phyloP scores from a whole-genome alignment of 1,284 basidiomycete genomes.

The Sparassis latifolia region DNA sequence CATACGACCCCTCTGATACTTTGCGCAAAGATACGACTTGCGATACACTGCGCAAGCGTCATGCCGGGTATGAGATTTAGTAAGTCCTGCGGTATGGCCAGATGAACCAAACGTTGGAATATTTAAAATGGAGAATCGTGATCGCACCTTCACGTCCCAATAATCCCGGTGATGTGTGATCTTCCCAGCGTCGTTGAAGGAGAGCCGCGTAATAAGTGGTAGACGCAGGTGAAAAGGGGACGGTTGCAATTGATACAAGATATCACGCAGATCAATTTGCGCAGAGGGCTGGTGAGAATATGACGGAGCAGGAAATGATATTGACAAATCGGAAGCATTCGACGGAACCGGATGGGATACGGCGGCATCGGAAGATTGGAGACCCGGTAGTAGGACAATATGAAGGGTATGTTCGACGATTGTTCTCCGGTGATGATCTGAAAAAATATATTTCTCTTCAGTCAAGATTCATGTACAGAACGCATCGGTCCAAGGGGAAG shows the following conservation, averaged over 20 bases:
- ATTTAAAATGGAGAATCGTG: not conserved
- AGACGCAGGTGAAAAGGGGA: constrained; percentile 68
- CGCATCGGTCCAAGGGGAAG: not conserved
- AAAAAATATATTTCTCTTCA: not conserved
- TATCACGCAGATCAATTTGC: not conserved
- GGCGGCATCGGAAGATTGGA: constrained; percentile 18
- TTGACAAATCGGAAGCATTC: constrained; percentile 5
- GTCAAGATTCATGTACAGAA: too few species aligned
- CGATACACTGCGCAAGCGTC: constrained; percentile 58
- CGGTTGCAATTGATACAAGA: constrained; percentile 39
- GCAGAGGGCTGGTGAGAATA: constrained; percentile 24
- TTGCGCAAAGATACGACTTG: constrained; percentile 49
- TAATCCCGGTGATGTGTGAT: constrained; percentile 70
- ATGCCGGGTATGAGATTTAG: constrained; percentile 63
- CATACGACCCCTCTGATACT: constrained; percentile 34
- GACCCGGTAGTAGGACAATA: constrained; percentile 31
- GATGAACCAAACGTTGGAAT: not conserved
- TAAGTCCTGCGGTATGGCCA: constrained; percentile 40
- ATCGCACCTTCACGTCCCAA: constrained; percentile 50
- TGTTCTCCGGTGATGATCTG: constrained; percentile 64
- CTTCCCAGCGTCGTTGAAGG: constrained; percentile 69
- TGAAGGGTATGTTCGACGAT: constrained; percentile 59
- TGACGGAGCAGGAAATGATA: constrained; percentile 8
- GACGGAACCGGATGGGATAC: constrained; percentile 1
- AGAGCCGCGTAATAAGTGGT: constrained; percentile 59